Evolutionary conservation across 23 red algal species (phyloP).

Genomic region (Pyropia haitanensis): DNA sequence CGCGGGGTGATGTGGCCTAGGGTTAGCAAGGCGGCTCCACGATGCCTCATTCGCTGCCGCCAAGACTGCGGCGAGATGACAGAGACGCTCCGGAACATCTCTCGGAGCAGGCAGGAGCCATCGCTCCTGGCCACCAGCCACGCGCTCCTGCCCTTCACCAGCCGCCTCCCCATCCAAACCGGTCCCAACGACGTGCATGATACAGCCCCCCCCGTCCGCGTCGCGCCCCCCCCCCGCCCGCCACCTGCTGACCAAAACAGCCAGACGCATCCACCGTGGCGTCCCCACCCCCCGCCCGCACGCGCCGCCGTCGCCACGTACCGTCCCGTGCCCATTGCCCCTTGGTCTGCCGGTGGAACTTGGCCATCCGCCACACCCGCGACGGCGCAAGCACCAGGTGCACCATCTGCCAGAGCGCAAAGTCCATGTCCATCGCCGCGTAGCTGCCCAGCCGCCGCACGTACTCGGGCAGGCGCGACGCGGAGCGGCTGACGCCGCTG

Average conservation of each 20-base stretch:
- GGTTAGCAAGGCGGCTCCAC: too few relatives aligned
- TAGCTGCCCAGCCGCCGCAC: constrained; percentile 52
- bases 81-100: too few relatives aligned
- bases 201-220: not conserved
- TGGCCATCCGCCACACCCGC: constrained; percentile 80
- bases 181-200: too few relatives aligned
- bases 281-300: not conserved
- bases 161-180: too few relatives aligned
- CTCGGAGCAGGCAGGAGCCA: too few relatives aligned
- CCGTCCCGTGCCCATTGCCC: constrained; percentile 99
- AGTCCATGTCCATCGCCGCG: constrained; percentile 91
- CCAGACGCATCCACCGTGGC: not conserved
- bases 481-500: not conserved
- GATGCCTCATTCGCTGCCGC: too few relatives aligned
- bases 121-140: too few relatives aligned
- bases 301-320: constrained; percentile 5
- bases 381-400: constrained; percentile 72
- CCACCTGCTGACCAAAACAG: not conserved
- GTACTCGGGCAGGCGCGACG: constrained; percentile 67
- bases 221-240: not conserved
- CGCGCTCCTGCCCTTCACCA: too few relatives aligned
- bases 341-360: constrained; percentile 97
- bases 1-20: too few relatives aligned
- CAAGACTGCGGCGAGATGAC: too few relatives aligned
- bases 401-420: constrained; percentile 91